Conservation (phyloP, 805 yeast species). For the Wickerhamiella hasegawae region DNA sequence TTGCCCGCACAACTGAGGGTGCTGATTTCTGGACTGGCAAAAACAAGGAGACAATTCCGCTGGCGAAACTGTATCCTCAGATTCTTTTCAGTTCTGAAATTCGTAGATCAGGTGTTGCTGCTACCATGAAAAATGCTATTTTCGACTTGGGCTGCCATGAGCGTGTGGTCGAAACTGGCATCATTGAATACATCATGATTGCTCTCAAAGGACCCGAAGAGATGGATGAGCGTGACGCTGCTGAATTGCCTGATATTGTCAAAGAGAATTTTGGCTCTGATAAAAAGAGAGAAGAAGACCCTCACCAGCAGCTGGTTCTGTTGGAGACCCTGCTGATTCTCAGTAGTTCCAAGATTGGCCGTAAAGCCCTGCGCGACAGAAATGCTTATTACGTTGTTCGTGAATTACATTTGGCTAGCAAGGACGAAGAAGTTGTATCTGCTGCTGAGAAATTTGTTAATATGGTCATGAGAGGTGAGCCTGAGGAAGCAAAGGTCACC, state of each 20-base stretch:
- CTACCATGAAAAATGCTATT: slow-evolving; percentile 77
- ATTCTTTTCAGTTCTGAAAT: slow-evolving; percentile 62
- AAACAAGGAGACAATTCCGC: slow-evolving; percentile 65
- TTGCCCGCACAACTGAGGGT: slow-evolving; percentile 45
- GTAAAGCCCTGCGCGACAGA: slow-evolving; percentile 66
- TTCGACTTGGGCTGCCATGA: slow-evolving; percentile 64
- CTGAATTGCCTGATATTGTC: slow-evolving; percentile 75
- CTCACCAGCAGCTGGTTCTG: slow-evolving; percentile 46
- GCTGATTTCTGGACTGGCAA: slow-evolving; percentile 59
- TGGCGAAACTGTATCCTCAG: slow-evolving; percentile 67
- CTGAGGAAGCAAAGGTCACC: slow-evolving; percentile 14
- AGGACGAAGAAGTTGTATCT: slow-evolving; percentile 37
- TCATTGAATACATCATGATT: slow-evolving; percentile 65
- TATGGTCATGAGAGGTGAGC: slow-evolving; percentile 83
- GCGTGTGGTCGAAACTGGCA: slow-evolving; percentile 43
- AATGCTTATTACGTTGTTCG: slow-evolving; percentile 76
- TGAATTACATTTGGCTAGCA: slow-evolving; percentile 51
- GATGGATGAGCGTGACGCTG: slow-evolving; percentile 69
- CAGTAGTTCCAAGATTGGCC: slow-evolving; percentile 55
- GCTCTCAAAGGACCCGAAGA: slow-evolving; percentile 68
- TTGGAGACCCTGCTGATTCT: slow-evolving; percentile 67
- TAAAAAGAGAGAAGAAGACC: slow-evolving; percentile 58
- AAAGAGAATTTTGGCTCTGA: slow-evolving; percentile 56
- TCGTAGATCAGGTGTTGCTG: slow-evolving; percentile 84
- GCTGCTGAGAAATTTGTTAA: slow-evolving; percentile 76